A percentile compares a stretch with the other conserved stretches of the same genome.
These are phyloP conservation scores for Plantago ovata DNA, from an alignment of 257 asterid species.

Conservation along the genomic window DNA sequence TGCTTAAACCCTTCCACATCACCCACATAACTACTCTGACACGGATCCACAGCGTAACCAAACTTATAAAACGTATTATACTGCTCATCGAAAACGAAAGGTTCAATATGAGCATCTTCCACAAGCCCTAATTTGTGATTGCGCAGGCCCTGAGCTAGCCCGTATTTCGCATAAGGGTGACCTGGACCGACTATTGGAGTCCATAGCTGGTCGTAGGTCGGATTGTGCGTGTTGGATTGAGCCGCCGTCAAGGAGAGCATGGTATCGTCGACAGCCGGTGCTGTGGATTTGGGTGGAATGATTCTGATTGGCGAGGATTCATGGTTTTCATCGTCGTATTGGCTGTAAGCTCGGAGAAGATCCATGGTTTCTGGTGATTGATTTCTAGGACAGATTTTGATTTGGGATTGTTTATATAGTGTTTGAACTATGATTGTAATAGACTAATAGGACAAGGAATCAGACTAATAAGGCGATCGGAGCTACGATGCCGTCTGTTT, in stretches of 20 bases:
- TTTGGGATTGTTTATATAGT: constrained; percentile 4
- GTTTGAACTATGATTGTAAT: too few species aligned
- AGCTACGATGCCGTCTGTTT: too few species aligned
- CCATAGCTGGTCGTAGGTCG: constrained; percentile 95
- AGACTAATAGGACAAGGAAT: too few species aligned
- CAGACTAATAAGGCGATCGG: too few species aligned
- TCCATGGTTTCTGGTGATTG: constrained; percentile 40
- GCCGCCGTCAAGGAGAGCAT: constrained; percentile 83
- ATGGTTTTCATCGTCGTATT: constrained; percentile 22
- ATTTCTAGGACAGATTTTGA: constrained; percentile 21
- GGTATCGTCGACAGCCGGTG: constrained; percentile 88
- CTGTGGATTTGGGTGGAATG: constrained; percentile 89
- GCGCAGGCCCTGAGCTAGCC: constrained; percentile 93
- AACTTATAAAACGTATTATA: constrained; percentile 84
- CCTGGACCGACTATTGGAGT: constrained; percentile 90
- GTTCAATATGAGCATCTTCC: constrained; percentile 67
- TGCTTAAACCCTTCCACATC: constrained; percentile 58
- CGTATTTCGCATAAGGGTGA: constrained; percentile 94
- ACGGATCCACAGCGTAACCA: constrained; percentile 96
- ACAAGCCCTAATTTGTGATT: constrained; percentile 96
- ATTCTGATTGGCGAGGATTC: constrained; percentile 41
- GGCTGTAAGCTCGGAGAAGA: constrained; percentile 44
- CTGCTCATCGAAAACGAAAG: constrained; percentile 94
- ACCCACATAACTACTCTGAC: constrained; percentile 66
- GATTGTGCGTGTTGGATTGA: constrained; percentile 46